Percentiles rank a stretch among this genome's conserved stretches.
phyloP scores from a whole-genome alignment of 129 eudicot species.

The Calendula officinalis region DNA sequence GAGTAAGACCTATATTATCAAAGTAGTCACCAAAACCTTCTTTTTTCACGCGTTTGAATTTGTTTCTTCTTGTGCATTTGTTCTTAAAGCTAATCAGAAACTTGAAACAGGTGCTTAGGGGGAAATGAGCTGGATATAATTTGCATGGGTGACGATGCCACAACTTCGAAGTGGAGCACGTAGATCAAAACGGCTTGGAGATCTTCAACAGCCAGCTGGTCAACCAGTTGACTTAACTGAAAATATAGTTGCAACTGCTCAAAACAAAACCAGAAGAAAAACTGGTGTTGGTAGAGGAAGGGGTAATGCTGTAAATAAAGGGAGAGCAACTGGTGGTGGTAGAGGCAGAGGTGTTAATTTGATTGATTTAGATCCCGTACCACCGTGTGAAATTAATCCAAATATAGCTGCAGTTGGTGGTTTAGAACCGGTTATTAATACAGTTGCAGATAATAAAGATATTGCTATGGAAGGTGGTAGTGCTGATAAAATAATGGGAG shows the following conservation, averaged over 20 bases:
- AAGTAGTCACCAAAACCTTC: background rate
- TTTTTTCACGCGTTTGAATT: background rate
- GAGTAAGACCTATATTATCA: background rate
- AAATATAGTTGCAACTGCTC: slow-evolving; percentile 52
- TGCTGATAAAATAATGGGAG: slow-evolving; percentile 71
- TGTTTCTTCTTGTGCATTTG: background rate
- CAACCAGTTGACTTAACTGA: slow-evolving; percentile 65
- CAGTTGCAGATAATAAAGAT: slow-evolving; percentile 53
- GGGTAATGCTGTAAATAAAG: slow-evolving; percentile 64
- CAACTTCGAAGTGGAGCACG: slow-evolving; percentile 99
- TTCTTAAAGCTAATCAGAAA: slow-evolving; percentile 21
- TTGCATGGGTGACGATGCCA: slow-evolving; percentile 99
- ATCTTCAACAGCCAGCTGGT: slow-evolving; percentile 73
- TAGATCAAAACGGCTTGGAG: slow-evolving; percentile 97
- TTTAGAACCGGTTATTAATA: slow-evolving; percentile 53
- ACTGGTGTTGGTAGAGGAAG: slow-evolving; percentile 94
- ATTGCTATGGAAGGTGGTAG: slow-evolving; percentile 90
- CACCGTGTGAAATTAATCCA: slow-evolving; percentile 62
- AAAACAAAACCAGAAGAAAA: slow-evolving; percentile 56
- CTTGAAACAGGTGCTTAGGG: slow-evolving; percentile 37
- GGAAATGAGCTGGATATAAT: slow-evolving; percentile 54
- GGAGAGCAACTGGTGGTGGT: slow-evolving; percentile 70
- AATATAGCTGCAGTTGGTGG: slow-evolving; percentile 49
- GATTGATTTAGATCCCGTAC: slow-evolving; percentile 86
- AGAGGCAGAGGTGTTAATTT: slow-evolving; percentile 93